phyloP scores from a whole-genome alignment of 768 basidiomycete species.

The Lactarius pseudohatsudake region DNA sequence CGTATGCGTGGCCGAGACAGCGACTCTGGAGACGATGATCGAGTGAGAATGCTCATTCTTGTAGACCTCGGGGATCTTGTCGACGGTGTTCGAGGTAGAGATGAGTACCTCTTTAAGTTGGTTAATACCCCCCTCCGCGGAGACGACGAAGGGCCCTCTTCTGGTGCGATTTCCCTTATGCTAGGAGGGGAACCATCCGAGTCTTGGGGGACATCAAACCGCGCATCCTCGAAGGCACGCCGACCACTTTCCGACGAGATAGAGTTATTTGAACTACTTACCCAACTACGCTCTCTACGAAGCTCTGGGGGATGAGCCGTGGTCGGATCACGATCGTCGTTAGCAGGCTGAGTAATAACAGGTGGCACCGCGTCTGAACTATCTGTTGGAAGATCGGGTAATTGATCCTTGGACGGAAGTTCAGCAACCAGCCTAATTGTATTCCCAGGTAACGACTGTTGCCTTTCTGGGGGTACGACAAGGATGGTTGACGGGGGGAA shows the following conservation, averaged over 20 bases:
- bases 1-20: conserved; percentile 37
- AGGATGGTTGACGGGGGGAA: conserved; percentile 50
- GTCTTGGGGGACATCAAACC: neutral
- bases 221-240: conserved; percentile 18
- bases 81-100: conserved; percentile 70
- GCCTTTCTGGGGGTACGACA: conserved; percentile 20
- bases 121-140: conserved; percentile 33
- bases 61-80: conserved; percentile 28
- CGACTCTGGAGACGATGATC: conserved; percentile 29
- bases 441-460: conserved; percentile 2
- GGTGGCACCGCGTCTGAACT: conserved; percentile 2
- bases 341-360: neutral
- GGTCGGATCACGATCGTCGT: neutral
- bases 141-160: conserved; percentile 17
- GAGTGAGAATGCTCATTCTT: conserved; percentile 19
- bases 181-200: conserved; percentile 12
- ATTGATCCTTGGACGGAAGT: conserved; percentile 15
- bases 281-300: conserved; percentile 35
- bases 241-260: conserved; percentile 31
- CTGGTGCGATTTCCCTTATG: conserved; percentile 7
- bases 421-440: conserved; percentile 18
- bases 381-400: conserved; percentile 11
- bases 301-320: conserved; percentile 11
- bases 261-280: conserved; percentile 30
- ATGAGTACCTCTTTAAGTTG: conserved; percentile 47